Conservation (phyloP, 345 rosid species). For the Ailanthus altissimus region DNA sequence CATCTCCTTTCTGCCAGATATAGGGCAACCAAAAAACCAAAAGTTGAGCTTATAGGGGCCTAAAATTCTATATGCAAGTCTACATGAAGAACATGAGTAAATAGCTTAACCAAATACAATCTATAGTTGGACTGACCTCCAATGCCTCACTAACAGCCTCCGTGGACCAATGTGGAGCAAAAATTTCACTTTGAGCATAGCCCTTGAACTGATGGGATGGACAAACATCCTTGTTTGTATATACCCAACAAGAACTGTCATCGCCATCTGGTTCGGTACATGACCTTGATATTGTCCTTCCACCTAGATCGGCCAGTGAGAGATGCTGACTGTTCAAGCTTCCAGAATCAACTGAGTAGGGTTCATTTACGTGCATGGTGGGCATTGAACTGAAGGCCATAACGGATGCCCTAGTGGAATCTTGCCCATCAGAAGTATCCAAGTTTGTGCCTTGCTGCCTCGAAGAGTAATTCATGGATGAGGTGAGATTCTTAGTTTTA, state of each 20-base stretch:
- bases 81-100: not conserved
- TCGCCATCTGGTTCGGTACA: constrained; percentile 45
- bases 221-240: constrained; percentile 31
- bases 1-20: constrained; percentile 68
- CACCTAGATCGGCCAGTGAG: constrained; percentile 34
- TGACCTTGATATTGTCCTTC: constrained; percentile 39
- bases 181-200: constrained; percentile 39
- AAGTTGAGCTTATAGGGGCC: not conserved
- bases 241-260: constrained; percentile 34
- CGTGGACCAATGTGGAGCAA: constrained; percentile 57
- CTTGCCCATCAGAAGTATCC: constrained; percentile 26
- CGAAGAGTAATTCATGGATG: constrained; percentile 23
- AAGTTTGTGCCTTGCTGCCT: constrained; percentile 37
- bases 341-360: constrained; percentile 14
- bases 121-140: constrained; percentile 54
- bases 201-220: constrained; percentile 32
- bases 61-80: not conserved
- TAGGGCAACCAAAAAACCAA: not conserved
- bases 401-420: constrained; percentile 34
- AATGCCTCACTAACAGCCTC: constrained; percentile 60
- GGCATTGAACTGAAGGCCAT: constrained; percentile 67
- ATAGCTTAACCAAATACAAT: not conserved
- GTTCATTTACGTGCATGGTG: constrained; percentile 44
- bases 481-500: constrained; percentile 30
- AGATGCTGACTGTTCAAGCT: constrained; percentile 18